These are phyloP conservation scores for Ustilago trichophora DNA, from an alignment of 1,284 basidiomycete species.

Conservation along the genomic window DNA sequence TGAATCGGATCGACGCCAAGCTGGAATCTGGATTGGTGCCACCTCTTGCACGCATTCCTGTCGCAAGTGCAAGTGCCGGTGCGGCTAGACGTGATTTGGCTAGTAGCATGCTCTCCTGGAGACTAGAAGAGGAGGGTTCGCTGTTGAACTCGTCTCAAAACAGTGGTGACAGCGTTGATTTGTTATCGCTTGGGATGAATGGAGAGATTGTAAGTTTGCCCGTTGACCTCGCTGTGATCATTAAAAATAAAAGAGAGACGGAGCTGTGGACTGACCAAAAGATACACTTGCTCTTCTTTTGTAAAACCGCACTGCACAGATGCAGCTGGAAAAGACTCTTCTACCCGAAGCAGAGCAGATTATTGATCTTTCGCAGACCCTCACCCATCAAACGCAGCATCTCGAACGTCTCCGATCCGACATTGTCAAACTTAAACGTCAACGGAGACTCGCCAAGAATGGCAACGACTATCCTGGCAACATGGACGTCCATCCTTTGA, in stretches of 20 bases:
- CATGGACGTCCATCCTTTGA: constrained; percentile 8
- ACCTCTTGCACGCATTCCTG: constrained; percentile 28
- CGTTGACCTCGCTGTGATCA: no score
- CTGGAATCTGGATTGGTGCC: constrained; percentile 38
- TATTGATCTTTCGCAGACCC: constrained; percentile 31
- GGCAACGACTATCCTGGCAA: constrained; percentile 22
- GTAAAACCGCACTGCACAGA: no score
- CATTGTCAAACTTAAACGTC: constrained; percentile 21
- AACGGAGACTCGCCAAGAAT: constrained; percentile 22
- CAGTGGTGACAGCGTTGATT: no score
- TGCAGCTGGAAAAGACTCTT: constrained; percentile 34
- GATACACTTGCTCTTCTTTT: no score
- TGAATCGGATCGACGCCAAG: constrained; percentile 36
- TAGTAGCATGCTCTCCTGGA: constrained; percentile 41
- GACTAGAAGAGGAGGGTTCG: constrained; percentile 32
- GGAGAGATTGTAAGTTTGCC: constrained; percentile 39
- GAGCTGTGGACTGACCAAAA: no score
- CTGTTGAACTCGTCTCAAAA: not conserved
- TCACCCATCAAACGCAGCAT: constrained; percentile 19
- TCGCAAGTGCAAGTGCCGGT: not conserved
- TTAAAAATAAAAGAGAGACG: no score
- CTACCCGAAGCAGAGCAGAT: constrained; percentile 50
- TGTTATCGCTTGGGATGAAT: no score
- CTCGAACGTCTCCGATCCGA: constrained; percentile 9
- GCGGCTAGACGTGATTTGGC: constrained; percentile 21